Conservation (phyloP, 192 early-diverging fungal species). For the Backusella tuberculispora region DNA sequence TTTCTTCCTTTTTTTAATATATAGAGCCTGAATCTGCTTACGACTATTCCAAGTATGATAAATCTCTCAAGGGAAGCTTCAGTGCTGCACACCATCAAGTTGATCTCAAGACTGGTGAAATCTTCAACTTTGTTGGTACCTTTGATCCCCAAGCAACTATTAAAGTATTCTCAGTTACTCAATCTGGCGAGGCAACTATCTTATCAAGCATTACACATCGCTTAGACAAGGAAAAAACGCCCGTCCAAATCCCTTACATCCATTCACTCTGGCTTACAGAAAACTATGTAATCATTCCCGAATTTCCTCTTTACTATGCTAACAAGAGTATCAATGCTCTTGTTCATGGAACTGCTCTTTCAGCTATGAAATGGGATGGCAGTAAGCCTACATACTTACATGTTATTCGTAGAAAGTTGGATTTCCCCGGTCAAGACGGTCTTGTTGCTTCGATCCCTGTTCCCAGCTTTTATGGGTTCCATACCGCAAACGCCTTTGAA, state of each 20-base stretch:
- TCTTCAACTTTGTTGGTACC: constrained; percentile 16
- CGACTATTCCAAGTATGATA: not conserved
- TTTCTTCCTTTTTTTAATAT: not conserved
- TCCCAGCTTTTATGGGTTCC: constrained; percentile 16
- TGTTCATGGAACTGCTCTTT: not conserved
- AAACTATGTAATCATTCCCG: constrained; percentile 59
- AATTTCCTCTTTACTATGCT: constrained; percentile 50
- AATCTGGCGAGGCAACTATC: constrained; percentile 18
- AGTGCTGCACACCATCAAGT: constrained; percentile 38
- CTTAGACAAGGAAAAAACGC: constrained; percentile 11
- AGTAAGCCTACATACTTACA: constrained; percentile 10
- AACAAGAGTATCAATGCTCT: constrained; percentile 14
- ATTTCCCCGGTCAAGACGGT: not conserved
- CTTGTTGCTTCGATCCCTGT: constrained; percentile 18
- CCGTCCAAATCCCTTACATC: constrained; percentile 45
- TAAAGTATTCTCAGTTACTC: constrained; percentile 13
- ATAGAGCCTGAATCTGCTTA: not conserved
- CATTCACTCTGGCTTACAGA: constrained; percentile 61
- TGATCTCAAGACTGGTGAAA: constrained; percentile 28
- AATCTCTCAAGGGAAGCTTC: not conserved
- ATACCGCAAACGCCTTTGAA: constrained; percentile 19
- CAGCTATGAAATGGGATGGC: not conserved
- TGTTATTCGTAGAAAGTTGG: constrained; percentile 6
- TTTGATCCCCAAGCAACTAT: constrained; percentile 13
- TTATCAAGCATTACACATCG: constrained; percentile 21